Evolutionary conservation across 371 early-diverging fungal genomes (phyloP).

Genomic region (Saksenaea vasiformis): DNA sequence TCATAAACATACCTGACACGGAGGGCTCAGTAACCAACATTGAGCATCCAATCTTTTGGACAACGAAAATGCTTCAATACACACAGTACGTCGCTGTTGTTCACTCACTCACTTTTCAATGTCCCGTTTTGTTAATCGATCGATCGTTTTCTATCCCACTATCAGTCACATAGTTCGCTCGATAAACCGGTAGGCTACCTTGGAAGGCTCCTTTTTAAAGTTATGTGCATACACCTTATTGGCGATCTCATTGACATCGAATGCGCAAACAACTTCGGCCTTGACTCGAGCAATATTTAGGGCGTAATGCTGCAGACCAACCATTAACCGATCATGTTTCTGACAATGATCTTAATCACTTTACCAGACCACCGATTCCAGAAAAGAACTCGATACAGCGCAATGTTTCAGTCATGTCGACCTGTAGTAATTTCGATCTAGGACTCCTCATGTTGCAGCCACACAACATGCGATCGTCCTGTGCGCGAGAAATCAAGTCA

Average conservation of each 20-base stretch:
- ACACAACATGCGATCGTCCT: not conserved
- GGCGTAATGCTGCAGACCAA: conserved; percentile 57
- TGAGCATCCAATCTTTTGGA: conserved; percentile 55
- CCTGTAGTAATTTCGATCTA: not conserved
- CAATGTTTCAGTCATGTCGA: conserved; percentile 23
- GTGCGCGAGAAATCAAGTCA: too few species aligned
- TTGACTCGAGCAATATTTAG: conserved; percentile 54
- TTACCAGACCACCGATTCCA: conserved; percentile 75
- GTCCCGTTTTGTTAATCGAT: conserved; percentile 56
- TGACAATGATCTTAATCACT: not conserved
- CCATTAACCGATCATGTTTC: not conserved
- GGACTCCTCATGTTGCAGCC: not conserved
- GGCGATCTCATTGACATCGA: conserved; percentile 75
- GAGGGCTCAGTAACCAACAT: conserved; percentile 83
- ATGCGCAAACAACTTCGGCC: conserved; percentile 58
- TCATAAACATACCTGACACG: conserved; percentile 65
- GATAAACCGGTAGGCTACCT: conserved; percentile 25
- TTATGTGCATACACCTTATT: conserved; percentile 70
- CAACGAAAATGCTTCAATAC: not conserved
- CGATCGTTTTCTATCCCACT: conserved; percentile 58
- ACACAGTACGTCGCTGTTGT: not conserved
- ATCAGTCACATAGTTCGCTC: not conserved
- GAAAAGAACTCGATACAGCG: conserved; percentile 76
- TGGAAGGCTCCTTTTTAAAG: conserved; percentile 59
- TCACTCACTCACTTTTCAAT: conserved; percentile 53